Evolutionary conservation across 176 grass and related monocot genomes (phyloP).

Genomic region (Aegilops umbellulata): DNA sequence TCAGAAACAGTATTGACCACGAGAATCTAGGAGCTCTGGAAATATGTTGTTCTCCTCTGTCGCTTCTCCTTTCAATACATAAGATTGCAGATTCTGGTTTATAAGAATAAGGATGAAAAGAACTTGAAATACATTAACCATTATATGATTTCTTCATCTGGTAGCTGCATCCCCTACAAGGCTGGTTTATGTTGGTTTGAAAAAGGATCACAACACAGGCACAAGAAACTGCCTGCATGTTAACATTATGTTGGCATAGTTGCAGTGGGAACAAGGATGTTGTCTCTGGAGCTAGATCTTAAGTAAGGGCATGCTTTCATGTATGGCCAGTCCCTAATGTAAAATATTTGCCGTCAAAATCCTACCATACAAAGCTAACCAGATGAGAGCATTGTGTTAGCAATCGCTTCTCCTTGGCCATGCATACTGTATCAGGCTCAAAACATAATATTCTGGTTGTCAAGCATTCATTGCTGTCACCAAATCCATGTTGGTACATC

Average conservation of each 20-base stretch:
- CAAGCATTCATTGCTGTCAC: too few relatives aligned
- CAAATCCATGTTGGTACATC: too few relatives aligned
- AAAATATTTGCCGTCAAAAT: not conserved
- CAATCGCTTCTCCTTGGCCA: too few relatives aligned
- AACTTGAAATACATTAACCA: not conserved
- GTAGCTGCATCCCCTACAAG: not conserved
- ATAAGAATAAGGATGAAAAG: not conserved
- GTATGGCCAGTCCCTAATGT: not conserved
- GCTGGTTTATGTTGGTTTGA: not conserved
- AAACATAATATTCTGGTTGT: too few relatives aligned
- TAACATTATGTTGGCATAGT: not conserved
- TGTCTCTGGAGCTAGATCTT: not conserved
- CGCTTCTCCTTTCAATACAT: not conserved
- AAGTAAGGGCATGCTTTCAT: not conserved
- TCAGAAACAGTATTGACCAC: not conserved
- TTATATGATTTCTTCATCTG: not conserved
- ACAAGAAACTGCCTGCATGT: not conserved
- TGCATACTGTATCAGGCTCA: too few relatives aligned
- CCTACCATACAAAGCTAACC: not conserved
- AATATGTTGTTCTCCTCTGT: not conserved
- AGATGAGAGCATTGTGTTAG: too few relatives aligned
- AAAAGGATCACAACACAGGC: not conserved
- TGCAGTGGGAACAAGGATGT: not conserved
- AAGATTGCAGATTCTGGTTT: not conserved
- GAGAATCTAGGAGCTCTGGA: not conserved